Evolutionary conservation across 768 basidiomycete species (phyloP).

Genomic region (Amanita exitialis): DNA sequence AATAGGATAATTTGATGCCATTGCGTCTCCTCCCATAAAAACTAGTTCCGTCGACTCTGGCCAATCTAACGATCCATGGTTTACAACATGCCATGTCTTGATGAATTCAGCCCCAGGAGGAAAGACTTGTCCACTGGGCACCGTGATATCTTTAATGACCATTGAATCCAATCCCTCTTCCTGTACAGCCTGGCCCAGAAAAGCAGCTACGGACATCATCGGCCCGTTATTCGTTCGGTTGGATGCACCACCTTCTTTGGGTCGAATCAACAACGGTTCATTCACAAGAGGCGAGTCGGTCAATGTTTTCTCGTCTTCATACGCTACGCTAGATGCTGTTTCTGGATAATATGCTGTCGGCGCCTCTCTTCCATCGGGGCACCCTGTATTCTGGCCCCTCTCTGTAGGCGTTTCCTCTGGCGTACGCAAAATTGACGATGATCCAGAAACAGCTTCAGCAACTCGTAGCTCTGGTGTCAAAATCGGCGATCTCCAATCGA

Average conservation of each 20-base stretch:
- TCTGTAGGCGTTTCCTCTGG: not conserved
- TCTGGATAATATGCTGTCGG: too few species aligned
- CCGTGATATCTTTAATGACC: conserved; percentile 60
- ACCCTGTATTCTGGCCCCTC: not conserved
- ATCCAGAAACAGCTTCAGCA: not conserved
- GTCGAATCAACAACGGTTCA: not conserved
- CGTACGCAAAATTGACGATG: not conserved
- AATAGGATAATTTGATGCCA: conserved; percentile 24
- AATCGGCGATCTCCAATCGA: not conserved
- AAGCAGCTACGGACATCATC: not conserved
- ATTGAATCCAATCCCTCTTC: conserved; percentile 12
- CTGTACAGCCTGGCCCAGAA: not conserved
- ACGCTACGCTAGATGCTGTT: not conserved
- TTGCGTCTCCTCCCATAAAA: conserved; percentile 62
- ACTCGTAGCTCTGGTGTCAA: not conserved
- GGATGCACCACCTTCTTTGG: not conserved
- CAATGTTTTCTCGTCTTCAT: conserved; percentile 12
- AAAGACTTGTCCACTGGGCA: conserved; percentile 65
- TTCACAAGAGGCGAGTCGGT: not conserved
- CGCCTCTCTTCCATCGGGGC: not conserved
- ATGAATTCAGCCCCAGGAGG: conserved; percentile 82
- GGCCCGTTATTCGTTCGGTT: not conserved
- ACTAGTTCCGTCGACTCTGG: conserved; percentile 56
- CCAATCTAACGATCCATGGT: conserved; percentile 57
- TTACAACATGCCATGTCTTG: conserved; percentile 72